Percentiles rank a stretch among this genome's conserved stretches.
Conservation (phyloP, 495 filamentous ascomycete genomes). For the Trichoderma orchidacearum region DNA sequence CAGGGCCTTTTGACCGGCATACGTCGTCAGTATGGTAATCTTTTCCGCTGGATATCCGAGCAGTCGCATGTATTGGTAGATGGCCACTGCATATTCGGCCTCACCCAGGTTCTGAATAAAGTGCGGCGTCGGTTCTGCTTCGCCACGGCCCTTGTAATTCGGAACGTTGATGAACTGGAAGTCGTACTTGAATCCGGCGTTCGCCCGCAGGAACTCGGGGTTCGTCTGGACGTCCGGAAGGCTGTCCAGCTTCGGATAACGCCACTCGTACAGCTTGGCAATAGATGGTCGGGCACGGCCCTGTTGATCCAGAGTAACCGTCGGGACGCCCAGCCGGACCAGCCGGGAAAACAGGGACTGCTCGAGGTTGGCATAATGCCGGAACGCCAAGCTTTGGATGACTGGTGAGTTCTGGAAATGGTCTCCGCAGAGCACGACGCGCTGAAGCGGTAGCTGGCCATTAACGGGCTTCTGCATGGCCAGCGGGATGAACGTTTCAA, state of each 20-base stretch:
- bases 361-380: slow-evolving; percentile 89
- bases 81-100: slow-evolving; percentile 89
- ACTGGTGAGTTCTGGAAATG: slow-evolving; percentile 95
- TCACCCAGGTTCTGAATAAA: slow-evolving; percentile 97
- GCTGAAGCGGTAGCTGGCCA: slow-evolving; percentile 62
- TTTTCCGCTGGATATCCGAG: slow-evolving; percentile 87
- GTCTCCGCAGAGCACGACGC: slow-evolving; percentile 87
- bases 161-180: slow-evolving; percentile 96
- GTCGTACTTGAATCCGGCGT: slow-evolving; percentile 84
- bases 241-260: slow-evolving; percentile 70
- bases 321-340: slow-evolving; percentile 78
- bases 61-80: slow-evolving; percentile 96
- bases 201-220: slow-evolving; percentile 66
- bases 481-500: slow-evolving; percentile 90
- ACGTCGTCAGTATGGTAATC: slow-evolving; percentile 85
- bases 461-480: slow-evolving; percentile 72
- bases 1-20: slow-evolving; percentile 86
- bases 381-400: slow-evolving; percentile 90
- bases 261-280: slow-evolving; percentile 85
- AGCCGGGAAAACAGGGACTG: slow-evolving; percentile 89
- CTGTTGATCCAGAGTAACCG: slow-evolving; percentile 83
- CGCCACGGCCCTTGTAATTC: slow-evolving; percentile 84
- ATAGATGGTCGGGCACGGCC: slow-evolving; percentile 79
- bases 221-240: slow-evolving; percentile 56
- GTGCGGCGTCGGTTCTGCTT: slow-evolving; percentile 84